phyloP scores from a whole-genome alignment of 163 green algal genomes.

The Scenedesmus sp. region DNA sequence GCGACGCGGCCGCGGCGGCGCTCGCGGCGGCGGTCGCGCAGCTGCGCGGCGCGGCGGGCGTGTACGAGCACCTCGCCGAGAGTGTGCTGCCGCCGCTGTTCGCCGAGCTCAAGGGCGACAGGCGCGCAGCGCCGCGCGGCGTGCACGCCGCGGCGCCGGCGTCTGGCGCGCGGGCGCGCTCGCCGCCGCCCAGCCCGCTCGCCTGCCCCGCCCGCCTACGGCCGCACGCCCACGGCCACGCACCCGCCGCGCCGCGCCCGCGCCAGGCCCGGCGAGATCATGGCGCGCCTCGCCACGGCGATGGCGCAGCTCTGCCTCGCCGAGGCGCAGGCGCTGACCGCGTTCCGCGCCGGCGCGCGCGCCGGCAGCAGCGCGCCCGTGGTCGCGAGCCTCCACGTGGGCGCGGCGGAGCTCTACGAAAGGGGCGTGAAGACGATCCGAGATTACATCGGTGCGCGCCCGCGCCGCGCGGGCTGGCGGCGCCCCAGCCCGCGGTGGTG shows the following conservation, averaged over 20 bases:
- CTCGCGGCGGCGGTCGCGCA: constrained; percentile 13
- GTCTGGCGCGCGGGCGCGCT: background rate
- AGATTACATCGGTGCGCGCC: constrained; percentile 23
- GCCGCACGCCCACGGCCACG: background rate
- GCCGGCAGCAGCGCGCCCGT: constrained; percentile 10
- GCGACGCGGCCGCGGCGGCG: constrained; percentile 20
- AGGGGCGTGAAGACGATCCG: constrained; percentile 30
- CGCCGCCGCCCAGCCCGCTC: background rate
- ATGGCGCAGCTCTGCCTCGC: constrained; percentile 30
- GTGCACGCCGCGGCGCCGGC: no score
- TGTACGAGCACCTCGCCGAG: constrained; percentile 26
- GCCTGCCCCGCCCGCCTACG: background rate
- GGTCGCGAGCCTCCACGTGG: constrained; percentile 27
- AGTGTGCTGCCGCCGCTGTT: constrained; percentile 33
- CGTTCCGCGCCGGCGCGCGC: constrained; percentile 23
- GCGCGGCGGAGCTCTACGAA: constrained; percentile 40
- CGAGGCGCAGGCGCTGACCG: constrained; percentile 41
- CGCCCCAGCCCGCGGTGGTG: no score
- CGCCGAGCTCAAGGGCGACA: constrained; percentile 9
- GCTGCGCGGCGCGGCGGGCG: constrained; percentile 31
- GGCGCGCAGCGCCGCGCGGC: no score
- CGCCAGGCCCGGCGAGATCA: constrained; percentile 14
- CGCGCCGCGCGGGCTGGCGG: no score
- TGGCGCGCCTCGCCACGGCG: background rate
- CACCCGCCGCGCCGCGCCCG: no score